Base-by-base conservation (phyloP, 208 protist species). In the Crithidia mellificae region DNA sequence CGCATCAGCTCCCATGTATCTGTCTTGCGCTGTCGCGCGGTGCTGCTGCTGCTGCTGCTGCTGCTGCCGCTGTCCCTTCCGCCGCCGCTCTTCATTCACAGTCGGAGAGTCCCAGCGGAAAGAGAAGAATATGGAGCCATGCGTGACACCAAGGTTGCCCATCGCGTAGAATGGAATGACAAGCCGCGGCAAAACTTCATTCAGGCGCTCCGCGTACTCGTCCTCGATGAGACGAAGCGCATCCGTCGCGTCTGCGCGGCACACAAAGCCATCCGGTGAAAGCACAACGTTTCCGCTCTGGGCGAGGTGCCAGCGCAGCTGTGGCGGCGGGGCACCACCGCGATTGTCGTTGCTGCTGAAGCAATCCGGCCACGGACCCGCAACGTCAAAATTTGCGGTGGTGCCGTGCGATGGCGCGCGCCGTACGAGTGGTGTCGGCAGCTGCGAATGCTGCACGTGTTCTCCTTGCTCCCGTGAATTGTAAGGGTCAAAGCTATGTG, bases 211-310 rank as follows among this genome's bases (percentile, higher is more conserved):
- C 8, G 58, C 72, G 44, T 71, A 74, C 49, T 84, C 74, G 7
- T 46, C 14, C 25, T 68, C 56, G 25, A 85, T 80, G n/a, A 77
- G 50, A 20, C 56, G 17, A 30, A 80, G 62, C 17, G 80, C 80
- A 12, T 79, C 70, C 27, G 73, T 66, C 25, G 74, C 63, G 57
- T 93, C 84, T 6, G 78, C 78, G 2, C 81, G 29, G 43, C 80
- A 87, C n/a, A 57, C 62, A 7, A 30, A 67, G 38, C 84, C 88
- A 34, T 77, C 80, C 3, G 71, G 44, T 0, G 84, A 90, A 8
- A 93, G 50, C 14, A 83, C 27, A 3, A 93, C 68, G 64, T 93
- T 93, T 9, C 70, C 84, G 74, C 88, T 91, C 19, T 68, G 72
- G 30, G 67, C 51, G 20, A 64, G 39, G 61, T 88, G 82, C 82